Percentiles rank a stretch among this genome's conserved stretches.
These are phyloP conservation scores for Microbotryum saponariae DNA, from an alignment of 1,284 basidiomycete species.

Conservation along the genomic window DNA sequence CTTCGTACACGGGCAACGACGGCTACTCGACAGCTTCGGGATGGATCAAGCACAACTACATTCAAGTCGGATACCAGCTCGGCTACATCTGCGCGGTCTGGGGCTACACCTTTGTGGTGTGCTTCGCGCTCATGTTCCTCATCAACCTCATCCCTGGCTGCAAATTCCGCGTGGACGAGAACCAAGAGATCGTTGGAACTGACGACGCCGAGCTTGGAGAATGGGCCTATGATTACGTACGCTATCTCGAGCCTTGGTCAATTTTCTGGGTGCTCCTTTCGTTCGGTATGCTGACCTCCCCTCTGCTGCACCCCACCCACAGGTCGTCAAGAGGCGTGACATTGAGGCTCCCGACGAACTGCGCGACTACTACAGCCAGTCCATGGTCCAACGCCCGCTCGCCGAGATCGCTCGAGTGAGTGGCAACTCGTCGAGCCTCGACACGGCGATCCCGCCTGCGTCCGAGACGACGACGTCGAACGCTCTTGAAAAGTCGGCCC, in stretches of 20 bases:
- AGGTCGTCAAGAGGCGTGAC: too few relatives aligned
- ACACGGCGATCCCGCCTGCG: too few relatives aligned
- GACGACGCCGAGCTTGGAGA: constrained; percentile 65
- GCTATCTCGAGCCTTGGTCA: not conserved
- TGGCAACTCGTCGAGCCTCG: too few relatives aligned
- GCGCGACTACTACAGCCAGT: too few relatives aligned
- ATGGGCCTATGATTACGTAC: constrained; percentile 18
- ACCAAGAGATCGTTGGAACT: constrained; percentile 83
- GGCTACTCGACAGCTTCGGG: constrained; percentile 47
- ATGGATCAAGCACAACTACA: constrained; percentile 58
- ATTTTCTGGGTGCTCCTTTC: too few relatives aligned
- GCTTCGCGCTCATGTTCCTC: constrained; percentile 58
- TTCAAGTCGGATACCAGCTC: constrained; percentile 73
- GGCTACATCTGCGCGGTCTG: constrained; percentile 67
- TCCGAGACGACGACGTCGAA: too few relatives aligned
- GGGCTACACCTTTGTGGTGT: constrained; percentile 52
- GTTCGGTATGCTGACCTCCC: too few relatives aligned
- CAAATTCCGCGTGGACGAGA: constrained; percentile 68
- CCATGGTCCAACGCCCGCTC: too few relatives aligned
- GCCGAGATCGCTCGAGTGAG: too few relatives aligned
- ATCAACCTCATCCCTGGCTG: constrained; percentile 72
- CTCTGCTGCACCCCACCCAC: too few relatives aligned
- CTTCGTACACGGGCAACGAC: constrained; percentile 46
- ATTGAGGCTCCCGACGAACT: too few relatives aligned
- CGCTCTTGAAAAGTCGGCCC: too few relatives aligned